These are phyloP conservation scores for Aquilaria agallochum DNA, from an alignment of 441 rosid genomes.

Conservation along the genomic window DNA sequence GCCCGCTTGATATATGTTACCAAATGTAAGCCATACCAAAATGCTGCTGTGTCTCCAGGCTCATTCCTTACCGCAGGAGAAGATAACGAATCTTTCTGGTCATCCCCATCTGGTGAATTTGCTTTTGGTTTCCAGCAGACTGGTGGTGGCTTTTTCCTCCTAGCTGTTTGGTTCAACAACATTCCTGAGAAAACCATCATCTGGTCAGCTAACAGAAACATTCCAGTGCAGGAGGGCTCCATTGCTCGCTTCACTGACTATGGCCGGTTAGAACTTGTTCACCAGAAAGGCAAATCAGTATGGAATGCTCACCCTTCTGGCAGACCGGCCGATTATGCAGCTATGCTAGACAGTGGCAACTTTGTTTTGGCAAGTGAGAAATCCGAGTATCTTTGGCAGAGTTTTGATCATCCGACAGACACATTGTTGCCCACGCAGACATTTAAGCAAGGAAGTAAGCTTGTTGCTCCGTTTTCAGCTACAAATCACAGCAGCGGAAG, in stretches of 20 bases:
- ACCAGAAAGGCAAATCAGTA: background rate
- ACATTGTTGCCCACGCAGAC: conserved; percentile 25
- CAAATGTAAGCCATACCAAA: background rate
- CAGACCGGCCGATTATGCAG: conserved; percentile 3
- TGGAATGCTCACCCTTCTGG: conserved; percentile 2
- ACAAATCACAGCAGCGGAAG: conserved; percentile 21
- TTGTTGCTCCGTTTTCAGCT: conserved; percentile 7
- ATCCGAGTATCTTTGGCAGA: conserved; percentile 16
- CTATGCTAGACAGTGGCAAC: conserved; percentile 5
- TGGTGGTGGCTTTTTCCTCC: conserved; percentile 8
- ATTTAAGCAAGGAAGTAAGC: conserved; percentile 7
- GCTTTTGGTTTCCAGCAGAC: conserved; percentile 32
- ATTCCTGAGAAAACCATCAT: conserved; percentile 28
- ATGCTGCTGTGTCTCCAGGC: conserved; percentile 1
- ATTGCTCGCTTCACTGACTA: conserved; percentile 16
- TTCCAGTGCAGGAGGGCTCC: conserved; percentile 18
- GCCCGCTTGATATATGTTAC: too few species aligned
- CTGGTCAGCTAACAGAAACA: conserved; percentile 20
- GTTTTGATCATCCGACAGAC: conserved; percentile 25
- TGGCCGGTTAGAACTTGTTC: conserved; percentile 13
- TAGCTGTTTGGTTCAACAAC: conserved; percentile 22
- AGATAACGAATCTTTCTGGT: conserved; percentile 15
- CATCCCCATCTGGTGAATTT: conserved; percentile 35
- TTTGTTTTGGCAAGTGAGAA: background rate
- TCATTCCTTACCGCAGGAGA: conserved; percentile 17